A percentile compares a stretch with the other conserved stretches of the same genome.
phyloP scores from a whole-genome alignment of 805 yeast species.

The Candida coquimbonensis region DNA sequence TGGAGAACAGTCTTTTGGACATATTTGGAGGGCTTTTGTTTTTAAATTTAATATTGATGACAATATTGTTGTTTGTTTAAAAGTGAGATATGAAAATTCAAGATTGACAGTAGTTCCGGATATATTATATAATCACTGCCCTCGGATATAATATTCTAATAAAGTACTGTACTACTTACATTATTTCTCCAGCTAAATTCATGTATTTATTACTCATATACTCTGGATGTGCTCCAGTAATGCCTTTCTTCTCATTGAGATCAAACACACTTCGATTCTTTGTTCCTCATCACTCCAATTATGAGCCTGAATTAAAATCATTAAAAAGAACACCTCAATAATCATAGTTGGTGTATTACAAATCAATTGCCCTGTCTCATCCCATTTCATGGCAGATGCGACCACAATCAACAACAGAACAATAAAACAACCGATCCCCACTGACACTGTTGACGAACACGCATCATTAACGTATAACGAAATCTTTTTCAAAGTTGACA shows the following conservation, averaged over 20 bases:
- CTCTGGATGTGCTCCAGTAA: too few species aligned
- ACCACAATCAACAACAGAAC: constrained; percentile 1
- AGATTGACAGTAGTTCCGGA: too few species aligned
- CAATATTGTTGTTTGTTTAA: too few species aligned
- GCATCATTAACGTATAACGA: constrained; percentile 5
- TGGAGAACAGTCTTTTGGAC: neutral
- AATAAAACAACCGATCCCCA: constrained; percentile 2
- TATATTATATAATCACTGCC: too few species aligned
- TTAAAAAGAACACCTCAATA: constrained; percentile 7
- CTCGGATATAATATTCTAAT: too few species aligned
- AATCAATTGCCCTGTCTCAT: constrained; percentile 7
- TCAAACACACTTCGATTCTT: constrained; percentile 6
- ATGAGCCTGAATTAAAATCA: constrained; percentile 8
- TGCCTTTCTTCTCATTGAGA: constrained; percentile 4
- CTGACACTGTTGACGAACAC: constrained; percentile 2
- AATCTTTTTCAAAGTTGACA: neutral
- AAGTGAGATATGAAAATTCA: too few species aligned
- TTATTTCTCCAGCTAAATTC: too few species aligned
- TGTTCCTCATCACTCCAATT: constrained; percentile 7
- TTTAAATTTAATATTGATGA: too few species aligned
- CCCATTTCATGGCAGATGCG: constrained; percentile 5
- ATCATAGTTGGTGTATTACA: constrained; percentile 8
- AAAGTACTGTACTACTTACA: too few species aligned
- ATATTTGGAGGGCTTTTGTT: too few species aligned
- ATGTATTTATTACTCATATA: too few species aligned